Percentiles rank a stretch among this genome's conserved stretches.
phyloP scores from a whole-genome alignment of 345 rosid genomes.

The Jatropha curcas region DNA sequence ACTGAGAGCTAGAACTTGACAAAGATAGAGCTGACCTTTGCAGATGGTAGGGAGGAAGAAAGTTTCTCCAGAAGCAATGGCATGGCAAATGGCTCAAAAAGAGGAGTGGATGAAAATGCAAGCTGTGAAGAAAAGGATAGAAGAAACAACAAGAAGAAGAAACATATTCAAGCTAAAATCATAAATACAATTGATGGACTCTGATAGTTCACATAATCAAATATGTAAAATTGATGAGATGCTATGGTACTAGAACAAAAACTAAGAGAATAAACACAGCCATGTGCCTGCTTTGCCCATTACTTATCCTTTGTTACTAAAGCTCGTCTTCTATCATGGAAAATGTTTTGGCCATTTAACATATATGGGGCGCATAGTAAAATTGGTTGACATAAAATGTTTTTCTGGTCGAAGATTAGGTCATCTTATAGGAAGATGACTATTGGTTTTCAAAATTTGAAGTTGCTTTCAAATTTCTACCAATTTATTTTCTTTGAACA shows the following conservation, averaged over 20 bases:
- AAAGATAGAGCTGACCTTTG: slow-evolving; percentile 59
- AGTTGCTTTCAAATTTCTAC: too few relatives aligned
- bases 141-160: neutral
- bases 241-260: too few relatives aligned
- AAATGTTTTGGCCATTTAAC: too few relatives aligned
- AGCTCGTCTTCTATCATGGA: neutral
- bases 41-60: slow-evolving; percentile 75
- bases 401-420: too few relatives aligned
- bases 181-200: neutral
- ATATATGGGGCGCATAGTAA: neutral
- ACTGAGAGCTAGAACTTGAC: slow-evolving; percentile 4
- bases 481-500: too few relatives aligned
- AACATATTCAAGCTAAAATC: neutral
- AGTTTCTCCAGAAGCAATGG: slow-evolving; percentile 92
- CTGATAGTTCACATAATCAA: neutral
- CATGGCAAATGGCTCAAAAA: slow-evolving; percentile 83
- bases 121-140: slow-evolving; percentile 45
- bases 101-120: slow-evolving; percentile 81
- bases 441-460: too few relatives aligned
- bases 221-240: neutral
- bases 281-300: neutral
- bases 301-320: neutral
- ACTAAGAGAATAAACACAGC: neutral
- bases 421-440: too few relatives aligned
- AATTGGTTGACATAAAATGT: neutral